A percentile compares a stretch with the other conserved stretches of the same genome.
phyloP scores from a whole-genome alignment of 116 monocot genomes.

The Trichopus zeylanicus region DNA sequence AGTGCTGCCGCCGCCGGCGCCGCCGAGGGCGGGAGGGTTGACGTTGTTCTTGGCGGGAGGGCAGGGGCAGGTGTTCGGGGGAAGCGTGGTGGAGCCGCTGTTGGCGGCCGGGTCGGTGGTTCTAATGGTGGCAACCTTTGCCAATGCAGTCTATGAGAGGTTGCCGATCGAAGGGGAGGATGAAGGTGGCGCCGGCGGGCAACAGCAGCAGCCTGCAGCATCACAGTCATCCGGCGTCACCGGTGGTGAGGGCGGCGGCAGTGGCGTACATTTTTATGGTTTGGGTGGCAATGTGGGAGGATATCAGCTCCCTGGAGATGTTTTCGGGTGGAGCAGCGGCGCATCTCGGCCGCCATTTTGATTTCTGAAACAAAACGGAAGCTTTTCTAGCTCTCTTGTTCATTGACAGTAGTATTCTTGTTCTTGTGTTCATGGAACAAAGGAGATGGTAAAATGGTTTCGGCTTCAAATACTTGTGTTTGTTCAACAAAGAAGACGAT shows the following conservation, averaged over 20 bases:
- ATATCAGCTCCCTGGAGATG: not conserved
- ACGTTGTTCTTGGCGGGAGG: constrained; percentile 58
- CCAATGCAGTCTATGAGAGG: constrained; percentile 55
- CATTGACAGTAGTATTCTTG: not conserved
- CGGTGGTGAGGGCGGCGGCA: not conserved
- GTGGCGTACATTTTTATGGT: not conserved
- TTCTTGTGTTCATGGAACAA: not conserved
- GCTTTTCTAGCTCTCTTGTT: not conserved
- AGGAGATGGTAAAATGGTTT: too few species aligned
- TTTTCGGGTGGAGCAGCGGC: not conserved
- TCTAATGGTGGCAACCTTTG: constrained; percentile 47
- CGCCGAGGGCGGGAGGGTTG: constrained; percentile 42
- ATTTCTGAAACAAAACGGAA: not conserved
- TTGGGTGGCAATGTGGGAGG: not conserved
- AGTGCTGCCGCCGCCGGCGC: constrained; percentile 58
- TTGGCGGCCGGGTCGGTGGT: constrained; percentile 49
- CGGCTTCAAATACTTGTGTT: too few species aligned
- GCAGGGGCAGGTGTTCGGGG: constrained; percentile 59
- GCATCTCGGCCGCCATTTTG: not conserved
- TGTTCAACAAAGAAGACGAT: too few species aligned
- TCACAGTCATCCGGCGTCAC: not conserved
- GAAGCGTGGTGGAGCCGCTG: constrained; percentile 45
- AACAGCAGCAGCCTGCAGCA: not conserved
- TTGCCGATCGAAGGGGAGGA: constrained; percentile 44
- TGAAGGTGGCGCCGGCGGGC: constrained; percentile 16